Evolutionary conservation across 2,329 filamentous ascomycete genomes (phyloP), one percentile per base, ranked within the genome.

Genomic region (Colletotrichum sp.): DNA sequence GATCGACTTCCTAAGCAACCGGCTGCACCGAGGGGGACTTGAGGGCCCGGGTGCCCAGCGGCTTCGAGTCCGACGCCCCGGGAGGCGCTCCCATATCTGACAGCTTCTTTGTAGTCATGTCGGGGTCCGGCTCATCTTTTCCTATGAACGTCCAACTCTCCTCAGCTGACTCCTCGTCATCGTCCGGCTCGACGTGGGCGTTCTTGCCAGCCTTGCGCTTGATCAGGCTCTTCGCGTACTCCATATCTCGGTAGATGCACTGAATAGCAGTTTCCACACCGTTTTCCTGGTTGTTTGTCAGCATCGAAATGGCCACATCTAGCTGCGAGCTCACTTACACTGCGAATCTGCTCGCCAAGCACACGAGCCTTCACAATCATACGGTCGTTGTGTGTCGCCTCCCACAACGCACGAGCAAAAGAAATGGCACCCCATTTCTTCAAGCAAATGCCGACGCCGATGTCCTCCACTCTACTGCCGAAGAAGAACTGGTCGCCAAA

Each of bases 401-500:
- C 94, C 96, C 96, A 98, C 9, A 99, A 86, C 0, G 96, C 96
- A 74, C 95, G 90, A 18, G 95, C 94, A 80, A 99, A 96, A 48
- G 93, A 91, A 78, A 92, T 94, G n/a, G 95, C 93, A 26, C 97
- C 98, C 87, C 98, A 92, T 84, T 95, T 97, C 87, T 94, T 96
- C 80, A 99, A 89, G 81, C 93, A 95, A 24, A 98, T 93, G 1
- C 97, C 97, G 3, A 99, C 97, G 1, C 97, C 96, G 8, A 99
- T 89, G 81, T 99, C 96, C 83, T 99, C 96, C 2, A 99, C 94
- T 6, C 97, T 91, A 34, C 90, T 92, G 8, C 96, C 97, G 80
- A 98, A 99, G 88, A 99, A 99, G 89, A 94, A 98, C 83, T 99
- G 97, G 81, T 99, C 97, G 7, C 97, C 97, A 82, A 99, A 99